phyloP scores from a whole-genome alignment of 208 protist species.

The Wallacemonas collosoma region DNA sequence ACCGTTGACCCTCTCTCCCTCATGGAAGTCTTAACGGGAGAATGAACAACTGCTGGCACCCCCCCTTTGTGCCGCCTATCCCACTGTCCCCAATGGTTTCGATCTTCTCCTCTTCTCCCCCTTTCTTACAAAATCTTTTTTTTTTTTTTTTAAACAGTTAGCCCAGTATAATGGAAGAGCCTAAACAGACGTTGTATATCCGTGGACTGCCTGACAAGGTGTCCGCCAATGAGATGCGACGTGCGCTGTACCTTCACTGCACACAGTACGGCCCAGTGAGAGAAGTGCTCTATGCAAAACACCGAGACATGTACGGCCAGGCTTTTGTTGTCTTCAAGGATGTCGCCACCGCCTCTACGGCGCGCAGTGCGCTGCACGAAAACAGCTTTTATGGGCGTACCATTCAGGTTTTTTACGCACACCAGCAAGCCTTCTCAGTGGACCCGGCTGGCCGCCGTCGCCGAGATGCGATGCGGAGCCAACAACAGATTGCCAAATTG shows the following conservation, averaged over 20 bases:
- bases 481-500: constrained; percentile 8
- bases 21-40: not conserved
- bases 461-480: constrained; percentile 48
- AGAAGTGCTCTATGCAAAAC: constrained; percentile 69
- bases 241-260: constrained; percentile 83
- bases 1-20: too few species aligned
- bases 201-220: constrained; percentile 80
- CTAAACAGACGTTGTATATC: constrained; percentile 89
- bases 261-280: constrained; percentile 85
- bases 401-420: constrained; percentile 81
- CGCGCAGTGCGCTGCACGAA: constrained; percentile 63
- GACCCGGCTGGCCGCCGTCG: constrained; percentile 65
- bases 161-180: constrained; percentile 50
- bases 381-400: constrained; percentile 71
- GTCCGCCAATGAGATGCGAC: constrained; percentile 68
- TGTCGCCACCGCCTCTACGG: constrained; percentile 79
- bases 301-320: constrained; percentile 69
- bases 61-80: not conserved
- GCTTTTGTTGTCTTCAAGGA: constrained; percentile 89
- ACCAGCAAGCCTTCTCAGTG: constrained; percentile 71
- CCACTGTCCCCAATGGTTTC: not conserved
- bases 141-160: not conserved
- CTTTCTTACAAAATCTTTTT: constrained; percentile 7
- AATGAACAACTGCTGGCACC: not conserved
- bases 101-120: not conserved